Base-by-base conservation (phyloP, 1,284 basidiomycete species). In the Leccinum solheimii region DNA sequence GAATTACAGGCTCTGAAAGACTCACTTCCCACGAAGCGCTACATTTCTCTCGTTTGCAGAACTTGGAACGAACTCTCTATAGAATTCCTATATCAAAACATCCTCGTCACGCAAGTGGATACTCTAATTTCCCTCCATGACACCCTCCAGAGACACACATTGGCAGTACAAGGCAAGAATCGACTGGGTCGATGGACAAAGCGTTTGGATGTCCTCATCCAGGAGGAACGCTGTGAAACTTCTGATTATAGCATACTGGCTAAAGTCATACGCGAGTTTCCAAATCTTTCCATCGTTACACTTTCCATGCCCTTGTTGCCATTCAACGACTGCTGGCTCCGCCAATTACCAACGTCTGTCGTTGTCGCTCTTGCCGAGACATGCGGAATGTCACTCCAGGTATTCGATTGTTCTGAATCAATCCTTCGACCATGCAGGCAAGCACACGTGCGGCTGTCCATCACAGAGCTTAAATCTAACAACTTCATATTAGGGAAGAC, bases 341-440 rank as follows among this genome's bases (percentile, higher is more conserved):
- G 69, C 30, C 69, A 68, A 32, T 54, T 75, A 34, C 73, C 72
- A 1, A 62, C 64, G 21, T 40, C 64, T n/a, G 51, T 74, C n/a
- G 27, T 74, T 6, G 50, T 52, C 1, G 63, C 73, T 38, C 58
- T 72, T 9, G 67, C 61, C 16, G 70, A 74, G 66, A 68, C 71
- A n/a, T 72, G 69, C 5, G 71, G 69, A 21, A 21, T 43, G 5
- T 72, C 73, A 27, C 63, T 75, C 7, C 67, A 68, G 38, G 55
- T 63, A 32, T 75, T 72, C 57, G 72, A 75, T 36, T 72, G 71
- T 48, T 74, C 72, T 9, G 71, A 74, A 21, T 75, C 73, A 11
- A 63, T 70, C 19, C 66, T 72, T 60, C 69, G 73, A 55, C 71
- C 71, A 32, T 75, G 67, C 63, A 74, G 71, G 71, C 52, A 62